phyloP scores from a whole-genome alignment of 805 yeast genomes.

The Brettanomyces sp. region DNA sequence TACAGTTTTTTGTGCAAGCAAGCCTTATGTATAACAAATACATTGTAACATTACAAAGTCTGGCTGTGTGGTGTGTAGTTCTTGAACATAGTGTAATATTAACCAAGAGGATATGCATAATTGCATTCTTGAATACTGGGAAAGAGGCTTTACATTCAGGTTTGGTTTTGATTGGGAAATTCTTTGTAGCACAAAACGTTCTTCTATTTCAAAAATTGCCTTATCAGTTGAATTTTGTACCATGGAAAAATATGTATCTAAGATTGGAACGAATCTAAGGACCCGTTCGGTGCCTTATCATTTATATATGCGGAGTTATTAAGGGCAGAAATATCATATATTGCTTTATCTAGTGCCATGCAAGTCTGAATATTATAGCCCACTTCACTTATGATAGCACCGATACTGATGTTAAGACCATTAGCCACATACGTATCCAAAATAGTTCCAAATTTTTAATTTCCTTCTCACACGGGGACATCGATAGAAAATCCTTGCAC shows the following conservation, averaged over 20 bases:
- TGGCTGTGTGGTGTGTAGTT: too few species aligned
- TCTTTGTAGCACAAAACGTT: conserved; percentile 48
- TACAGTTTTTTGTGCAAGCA: too few species aligned
- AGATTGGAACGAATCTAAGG: conserved; percentile 44
- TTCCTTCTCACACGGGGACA: conserved; percentile 66
- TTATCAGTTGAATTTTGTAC: conserved; percentile 79
- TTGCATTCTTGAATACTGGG: too few species aligned
- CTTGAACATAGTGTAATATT: too few species aligned
- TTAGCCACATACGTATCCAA: conserved; percentile 87
- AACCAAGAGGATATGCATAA: too few species aligned
- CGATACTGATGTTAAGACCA: conserved; percentile 88
- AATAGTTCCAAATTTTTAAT: conserved; percentile 55
- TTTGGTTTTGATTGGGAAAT: too few species aligned
- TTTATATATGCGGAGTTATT: conserved; percentile 15
- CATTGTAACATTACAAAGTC: too few species aligned
- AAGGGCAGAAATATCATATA: conserved; percentile 16
- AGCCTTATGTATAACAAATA: too few species aligned
- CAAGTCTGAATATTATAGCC: conserved; percentile 14
- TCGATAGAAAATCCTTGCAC: conserved; percentile 67
- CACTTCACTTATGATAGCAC: conserved; percentile 75
- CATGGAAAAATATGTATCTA: conserved; percentile 64
- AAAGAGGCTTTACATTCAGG: too few species aligned
- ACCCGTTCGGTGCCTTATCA: conserved; percentile 53
- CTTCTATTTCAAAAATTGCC: conserved; percentile 80
- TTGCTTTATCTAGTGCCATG: conserved; percentile 28